Evolutionary conservation across 306 rosid genomes (phyloP).

Genomic region (Fragaria iinumae): DNA sequence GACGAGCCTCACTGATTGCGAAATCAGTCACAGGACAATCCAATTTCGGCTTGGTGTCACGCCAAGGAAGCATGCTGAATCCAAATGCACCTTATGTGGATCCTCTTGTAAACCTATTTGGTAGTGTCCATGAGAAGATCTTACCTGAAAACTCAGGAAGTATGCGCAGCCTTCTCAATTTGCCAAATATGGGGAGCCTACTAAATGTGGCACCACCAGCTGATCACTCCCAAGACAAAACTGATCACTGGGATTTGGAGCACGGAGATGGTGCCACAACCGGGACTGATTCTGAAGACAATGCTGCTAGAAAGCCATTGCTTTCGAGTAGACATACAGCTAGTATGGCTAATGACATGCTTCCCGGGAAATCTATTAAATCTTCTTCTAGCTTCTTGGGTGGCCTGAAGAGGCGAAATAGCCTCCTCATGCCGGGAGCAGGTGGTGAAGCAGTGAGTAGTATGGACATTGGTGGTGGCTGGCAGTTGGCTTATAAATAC

Average conservation of each 20-base stretch:
- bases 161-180: constrained; percentile 28
- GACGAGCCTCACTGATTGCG: constrained; percentile 31
- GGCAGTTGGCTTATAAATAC: constrained; percentile 40
- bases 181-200: constrained; percentile 42
- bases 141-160: constrained; percentile 30
- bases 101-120: constrained; percentile 44
- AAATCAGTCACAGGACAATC: constrained; percentile 33
- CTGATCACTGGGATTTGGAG: constrained; percentile 38
- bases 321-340: constrained; percentile 29
- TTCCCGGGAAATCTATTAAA: neutral
- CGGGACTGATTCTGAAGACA: constrained; percentile 33
- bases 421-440: constrained; percentile 18
- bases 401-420: constrained; percentile 19
- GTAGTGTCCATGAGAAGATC: constrained; percentile 44
- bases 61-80: constrained; percentile 36
- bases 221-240: constrained; percentile 9
- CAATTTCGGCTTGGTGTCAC: constrained; percentile 26
- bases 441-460: constrained; percentile 27
- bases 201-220: constrained; percentile 20
- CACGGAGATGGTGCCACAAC: constrained; percentile 16
- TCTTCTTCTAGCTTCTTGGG: neutral
- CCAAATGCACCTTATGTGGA: constrained; percentile 29
- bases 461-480: constrained; percentile 50
- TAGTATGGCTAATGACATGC: constrained; percentile 22
- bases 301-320: constrained; percentile 33